These are phyloP conservation scores for Zygnema cylindricum DNA, from an alignment of 139 green algal species.

Conservation along the genomic window DNA sequence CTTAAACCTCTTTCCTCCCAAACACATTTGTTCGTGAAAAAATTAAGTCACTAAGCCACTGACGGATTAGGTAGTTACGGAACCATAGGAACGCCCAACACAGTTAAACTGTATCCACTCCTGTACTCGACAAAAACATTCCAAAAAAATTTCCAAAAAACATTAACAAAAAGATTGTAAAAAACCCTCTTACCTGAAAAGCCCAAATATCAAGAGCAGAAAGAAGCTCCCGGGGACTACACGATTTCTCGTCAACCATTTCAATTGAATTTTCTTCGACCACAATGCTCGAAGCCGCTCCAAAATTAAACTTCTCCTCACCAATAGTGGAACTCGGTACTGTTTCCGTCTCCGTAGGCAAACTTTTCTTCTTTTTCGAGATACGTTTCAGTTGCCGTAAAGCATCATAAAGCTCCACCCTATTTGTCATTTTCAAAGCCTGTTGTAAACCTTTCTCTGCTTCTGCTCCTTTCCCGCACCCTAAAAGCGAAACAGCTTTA, in stretches of 20 bases:
- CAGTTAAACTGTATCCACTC: too few species aligned
- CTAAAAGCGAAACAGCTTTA: constrained; percentile 70
- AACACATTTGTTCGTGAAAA: too few species aligned
- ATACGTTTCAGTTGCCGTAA: constrained; percentile 58
- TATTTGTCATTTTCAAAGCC: constrained; percentile 50
- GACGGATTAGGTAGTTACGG: too few species aligned
- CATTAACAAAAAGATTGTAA: too few species aligned
- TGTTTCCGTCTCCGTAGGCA: neutral
- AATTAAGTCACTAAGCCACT: too few species aligned
- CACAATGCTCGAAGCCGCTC: neutral
- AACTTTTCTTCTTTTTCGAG: constrained; percentile 40
- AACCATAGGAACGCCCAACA: too few species aligned
- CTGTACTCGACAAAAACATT: too few species aligned
- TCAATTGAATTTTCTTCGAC: constrained; percentile 38
- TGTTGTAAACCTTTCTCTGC: constrained; percentile 55
- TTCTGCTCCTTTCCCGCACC: constrained; percentile 58
- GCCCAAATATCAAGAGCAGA: constrained; percentile 43
- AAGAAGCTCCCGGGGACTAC: constrained; percentile 12
- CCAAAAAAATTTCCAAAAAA: too few species aligned
- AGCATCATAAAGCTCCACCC: constrained; percentile 64
- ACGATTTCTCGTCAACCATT: neutral
- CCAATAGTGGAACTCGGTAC: neutral
- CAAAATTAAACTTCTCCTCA: constrained; percentile 4
- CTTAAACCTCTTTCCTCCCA: too few species aligned
- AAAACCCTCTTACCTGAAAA: constrained; percentile 49